These are phyloP conservation scores for Coemansia sp. DNA, from an alignment of 192 early-diverging fungal genomes.

Conservation along the genomic window DNA sequence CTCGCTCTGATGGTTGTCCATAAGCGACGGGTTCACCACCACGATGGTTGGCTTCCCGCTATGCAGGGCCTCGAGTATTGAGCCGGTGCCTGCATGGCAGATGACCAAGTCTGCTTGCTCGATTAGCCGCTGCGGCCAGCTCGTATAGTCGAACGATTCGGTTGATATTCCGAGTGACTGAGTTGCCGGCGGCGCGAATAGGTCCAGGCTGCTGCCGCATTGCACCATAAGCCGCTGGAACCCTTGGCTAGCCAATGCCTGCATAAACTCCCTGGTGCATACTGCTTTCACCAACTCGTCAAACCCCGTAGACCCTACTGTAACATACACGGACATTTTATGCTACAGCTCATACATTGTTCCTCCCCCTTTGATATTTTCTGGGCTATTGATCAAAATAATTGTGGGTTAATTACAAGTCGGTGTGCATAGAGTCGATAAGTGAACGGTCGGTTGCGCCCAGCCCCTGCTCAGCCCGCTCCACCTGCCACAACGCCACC, in stretches of 20 bases:
- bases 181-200: slow-evolving; percentile 28
- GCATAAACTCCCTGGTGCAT: slow-evolving; percentile 51
- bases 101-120: slow-evolving; percentile 70
- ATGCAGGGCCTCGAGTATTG: slow-evolving; percentile 76
- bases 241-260: slow-evolving; percentile 45
- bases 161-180: slow-evolving; percentile 13
- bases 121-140: slow-evolving; percentile 57
- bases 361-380: too few relatives aligned
- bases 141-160: slow-evolving; percentile 62
- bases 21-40: slow-evolving; percentile 73
- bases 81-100: slow-evolving; percentile 84
- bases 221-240: slow-evolving; percentile 65
- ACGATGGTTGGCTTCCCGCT: slow-evolving; percentile 63
- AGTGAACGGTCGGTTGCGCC: slow-evolving; percentile 18
- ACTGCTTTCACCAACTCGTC: slow-evolving; percentile 64
- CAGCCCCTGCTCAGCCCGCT: slow-evolving; percentile 50
- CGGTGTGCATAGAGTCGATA: slow-evolving; percentile 16
- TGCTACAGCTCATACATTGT: too few relatives aligned
- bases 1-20: slow-evolving; percentile 88
- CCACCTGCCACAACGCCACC: slow-evolving; percentile 42
- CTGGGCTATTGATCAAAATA: background rate
- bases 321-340: slow-evolving; percentile 69
- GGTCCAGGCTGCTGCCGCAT: slow-evolving; percentile 58
- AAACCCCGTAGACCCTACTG: slow-evolving; percentile 91
- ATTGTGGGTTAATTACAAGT: slow-evolving; percentile 10